Percentiles rank a stretch among this genome's conserved stretches.
Conservation (phyloP, 257 asterid species). For the Thymus mandschuricus region DNA sequence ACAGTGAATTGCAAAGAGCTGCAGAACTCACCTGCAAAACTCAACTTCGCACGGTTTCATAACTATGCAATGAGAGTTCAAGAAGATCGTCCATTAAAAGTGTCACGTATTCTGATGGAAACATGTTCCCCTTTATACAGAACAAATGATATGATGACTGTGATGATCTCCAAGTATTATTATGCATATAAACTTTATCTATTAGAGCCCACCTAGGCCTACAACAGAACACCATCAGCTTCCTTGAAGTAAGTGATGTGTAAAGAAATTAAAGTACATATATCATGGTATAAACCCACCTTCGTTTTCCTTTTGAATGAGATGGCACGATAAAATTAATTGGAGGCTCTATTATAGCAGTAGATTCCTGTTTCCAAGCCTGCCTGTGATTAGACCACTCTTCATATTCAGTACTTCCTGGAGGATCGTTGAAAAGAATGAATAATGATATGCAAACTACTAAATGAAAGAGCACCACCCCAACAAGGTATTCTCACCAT, state of each 20-base stretch:
- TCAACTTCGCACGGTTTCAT: conserved; percentile 94
- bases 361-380: conserved; percentile 92
- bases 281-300: conserved; percentile 49
- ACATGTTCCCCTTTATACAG: conserved; percentile 54
- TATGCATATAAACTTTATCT: conserved; percentile 93
- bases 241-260: conserved; percentile 28
- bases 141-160: conserved; percentile 86
- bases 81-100: conserved; percentile 85
- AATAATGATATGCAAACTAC: conserved; percentile 23
- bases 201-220: conserved; percentile 97
- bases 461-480: conserved; percentile 22
- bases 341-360: conserved; percentile 91
- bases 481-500: conserved; percentile 55
- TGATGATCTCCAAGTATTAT: conserved; percentile 90
- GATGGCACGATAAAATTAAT: conserved; percentile 80
- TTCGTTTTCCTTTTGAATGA: conserved; percentile 90
- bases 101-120: conserved; percentile 69
- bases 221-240: conserved; percentile 37
- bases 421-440: conserved; percentile 31
- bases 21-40: conserved; percentile 59
- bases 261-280: conserved; percentile 15
- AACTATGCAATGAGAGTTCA: conserved; percentile 80
- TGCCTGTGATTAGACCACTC: conserved; percentile 98
- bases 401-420: conserved; percentile 97
- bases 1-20: conserved; percentile 18